These are phyloP conservation scores for Starmerella potacharoeniae DNA, from an alignment of 805 yeast genomes.

Conservation along the genomic window DNA sequence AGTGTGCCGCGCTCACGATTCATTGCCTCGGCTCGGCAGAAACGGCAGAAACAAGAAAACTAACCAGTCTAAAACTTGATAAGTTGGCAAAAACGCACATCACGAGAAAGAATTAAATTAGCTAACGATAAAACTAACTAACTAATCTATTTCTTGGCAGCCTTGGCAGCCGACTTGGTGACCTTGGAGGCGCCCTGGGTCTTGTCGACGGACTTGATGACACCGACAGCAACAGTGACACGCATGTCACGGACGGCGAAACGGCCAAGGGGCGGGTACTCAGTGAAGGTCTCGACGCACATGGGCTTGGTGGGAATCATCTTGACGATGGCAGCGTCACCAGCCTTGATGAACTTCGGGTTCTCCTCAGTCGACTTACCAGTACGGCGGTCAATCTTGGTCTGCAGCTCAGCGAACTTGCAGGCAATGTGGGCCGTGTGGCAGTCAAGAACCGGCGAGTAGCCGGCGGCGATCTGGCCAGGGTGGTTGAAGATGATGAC, in stretches of 20 bases:
- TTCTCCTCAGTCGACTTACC: conserved; percentile 81
- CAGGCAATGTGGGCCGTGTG: conserved; percentile 91
- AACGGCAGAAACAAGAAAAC: too few species aligned
- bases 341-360: conserved; percentile 91
- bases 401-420: conserved; percentile 65
- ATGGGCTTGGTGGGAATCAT: conserved; percentile 82
- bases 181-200: conserved; percentile 80
- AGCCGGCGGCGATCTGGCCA: conserved; percentile 83
- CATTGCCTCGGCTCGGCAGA: too few species aligned
- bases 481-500: conserved; percentile 84
- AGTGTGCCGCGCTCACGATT: too few species aligned
- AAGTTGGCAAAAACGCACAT: neutral
- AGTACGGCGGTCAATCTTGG: conserved; percentile 85
- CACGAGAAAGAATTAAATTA: conserved; percentile 1
- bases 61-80: neutral
- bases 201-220: conserved; percentile 90
- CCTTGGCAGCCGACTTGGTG: conserved; percentile 90
- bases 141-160: conserved; percentile 53
- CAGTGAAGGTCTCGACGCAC: conserved; percentile 89
- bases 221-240: conserved; percentile 99
- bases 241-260: conserved; percentile 99
- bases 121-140: conserved; percentile 7
- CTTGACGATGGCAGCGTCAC: conserved; percentile 91
- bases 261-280: conserved; percentile 96
- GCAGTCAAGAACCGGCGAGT: conserved; percentile 87